These are phyloP conservation scores for Penicillium arizonense DNA, from an alignment of 495 filamentous ascomycete species.

Conservation along the genomic window DNA sequence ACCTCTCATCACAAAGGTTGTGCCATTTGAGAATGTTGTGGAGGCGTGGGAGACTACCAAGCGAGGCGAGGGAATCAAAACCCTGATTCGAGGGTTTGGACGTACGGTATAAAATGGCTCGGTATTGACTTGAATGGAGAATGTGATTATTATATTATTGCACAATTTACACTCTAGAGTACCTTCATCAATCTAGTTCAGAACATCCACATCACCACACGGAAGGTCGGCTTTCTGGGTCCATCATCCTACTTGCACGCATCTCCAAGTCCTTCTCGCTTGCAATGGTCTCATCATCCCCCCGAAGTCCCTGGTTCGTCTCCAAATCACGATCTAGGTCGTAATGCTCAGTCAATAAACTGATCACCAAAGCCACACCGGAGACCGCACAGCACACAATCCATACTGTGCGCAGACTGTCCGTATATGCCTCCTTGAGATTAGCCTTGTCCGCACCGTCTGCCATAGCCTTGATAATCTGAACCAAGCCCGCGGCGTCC, in stretches of 20 bases:
- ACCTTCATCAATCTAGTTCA: slow-evolving; percentile 2
- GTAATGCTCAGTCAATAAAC: slow-evolving; percentile 51
- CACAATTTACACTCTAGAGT: slow-evolving; percentile 10
- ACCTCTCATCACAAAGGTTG: slow-evolving; percentile 65
- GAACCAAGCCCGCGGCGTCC: slow-evolving; percentile 59
- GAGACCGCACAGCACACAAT: slow-evolving; percentile 51
- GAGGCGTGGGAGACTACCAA: slow-evolving; percentile 76
- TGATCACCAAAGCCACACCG: slow-evolving; percentile 46
- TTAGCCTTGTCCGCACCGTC: slow-evolving; percentile 35
- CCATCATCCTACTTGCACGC: background rate
- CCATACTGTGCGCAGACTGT: slow-evolving; percentile 59
- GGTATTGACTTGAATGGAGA: background rate
- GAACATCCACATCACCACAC: slow-evolving; percentile 9
- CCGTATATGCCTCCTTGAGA: slow-evolving; percentile 53
- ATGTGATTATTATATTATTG: slow-evolving; percentile 2
- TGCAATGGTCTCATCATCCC: background rate
- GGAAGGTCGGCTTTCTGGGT: slow-evolving; percentile 11
- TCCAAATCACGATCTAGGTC: slow-evolving; percentile 52
- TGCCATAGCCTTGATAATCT: slow-evolving; percentile 56
- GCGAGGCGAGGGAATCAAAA: slow-evolving; percentile 80
- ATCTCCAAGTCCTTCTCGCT: slow-evolving; percentile 21
- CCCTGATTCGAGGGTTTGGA: slow-evolving; percentile 64
- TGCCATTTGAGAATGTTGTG: slow-evolving; percentile 71
- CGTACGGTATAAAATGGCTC: background rate
- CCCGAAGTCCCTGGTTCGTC: slow-evolving; percentile 21